These are phyloP conservation scores for Fusarium solani-melongenae DNA, from an alignment of 2,329 filamentous ascomycete species.

Conservation along the genomic window DNA sequence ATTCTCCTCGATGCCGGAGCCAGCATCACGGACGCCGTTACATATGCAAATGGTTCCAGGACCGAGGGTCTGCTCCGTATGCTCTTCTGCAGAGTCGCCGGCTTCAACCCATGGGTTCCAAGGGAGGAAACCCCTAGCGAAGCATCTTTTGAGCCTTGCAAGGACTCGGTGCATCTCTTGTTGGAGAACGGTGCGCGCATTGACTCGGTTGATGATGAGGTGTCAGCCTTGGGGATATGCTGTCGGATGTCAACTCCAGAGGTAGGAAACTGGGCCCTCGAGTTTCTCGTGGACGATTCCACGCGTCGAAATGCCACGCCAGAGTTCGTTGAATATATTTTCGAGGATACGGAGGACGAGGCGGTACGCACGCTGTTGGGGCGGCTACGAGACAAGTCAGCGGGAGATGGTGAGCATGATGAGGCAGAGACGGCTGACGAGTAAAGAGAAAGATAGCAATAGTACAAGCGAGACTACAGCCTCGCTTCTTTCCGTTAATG, in stretches of 20 bases:
- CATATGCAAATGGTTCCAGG: not conserved
- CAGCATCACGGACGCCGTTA: not conserved
- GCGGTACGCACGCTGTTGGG: not conserved
- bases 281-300: constrained; percentile 9
- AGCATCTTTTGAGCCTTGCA: not conserved
- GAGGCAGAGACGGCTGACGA: not conserved
- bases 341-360: not conserved
- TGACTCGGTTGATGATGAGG: not conserved
- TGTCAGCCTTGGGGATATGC: not conserved
- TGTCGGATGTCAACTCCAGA: not conserved
- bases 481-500: not conserved
- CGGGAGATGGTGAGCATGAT: not conserved
- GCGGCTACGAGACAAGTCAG: not conserved
- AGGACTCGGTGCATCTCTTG: not conserved
- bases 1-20: constrained; percentile 9
- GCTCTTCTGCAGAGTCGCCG: not conserved
- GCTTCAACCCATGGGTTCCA: not conserved
- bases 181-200: not conserved
- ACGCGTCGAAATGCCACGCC: not conserved
- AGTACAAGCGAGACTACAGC: not conserved
- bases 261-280: not conserved
- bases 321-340: not conserved
- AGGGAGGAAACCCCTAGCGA: fast-evolving
- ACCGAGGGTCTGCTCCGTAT: not conserved
- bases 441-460: not conserved